Base-by-base conservation (phyloP, 2,329 filamentous ascomycete genomes). In the Chaetomium olivaceum region DNA sequence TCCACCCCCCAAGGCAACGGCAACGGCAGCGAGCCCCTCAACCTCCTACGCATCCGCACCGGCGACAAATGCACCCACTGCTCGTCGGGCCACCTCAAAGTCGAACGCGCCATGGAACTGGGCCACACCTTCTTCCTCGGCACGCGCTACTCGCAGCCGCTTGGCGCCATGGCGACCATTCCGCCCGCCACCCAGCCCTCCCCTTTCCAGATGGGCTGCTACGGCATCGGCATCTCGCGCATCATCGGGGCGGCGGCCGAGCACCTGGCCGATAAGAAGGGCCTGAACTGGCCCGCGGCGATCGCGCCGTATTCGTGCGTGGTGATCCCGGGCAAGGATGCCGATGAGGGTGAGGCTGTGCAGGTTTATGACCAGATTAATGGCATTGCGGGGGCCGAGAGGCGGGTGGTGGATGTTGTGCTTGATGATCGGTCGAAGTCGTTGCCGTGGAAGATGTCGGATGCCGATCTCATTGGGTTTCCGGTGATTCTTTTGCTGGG, bases 91-190 rank as follows among this genome's bases (percentile, higher is more conserved):
- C 80, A 76, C 2, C 80, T 98, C 25, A 82, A 81, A 52, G 81
- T 91, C 2, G 84, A 90, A 64, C 89, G 85, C 68, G 91, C 93
- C 8, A 89, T 98, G 58, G 95, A 99, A 78, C 83, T 98, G 19
- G 95, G 92, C 0, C 95, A 99, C 77, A 98, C 95, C 0, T 99
- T 99, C 79, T 89, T 96, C 76, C 87, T 99, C 1, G 93, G 94
- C 12, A 93, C 91, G 1, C 87, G 93, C 33, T 99, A 99, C 79
- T 93, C 91, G 27, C 82, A 86, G 23, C 89, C 92, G 0, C 82
- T 99, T 0, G 80, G 84, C 8, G 90, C 91, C 1, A 82, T 78
- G 0, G 84, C 95, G 2, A 79, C 80, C 16, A 70, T 81, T 3
- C 68, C 72, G 2, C 48, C 68, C 2, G 25, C 59, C 16, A 58